phyloP scores from a whole-genome alignment of 257 asterid species.

The Eucommia ulmoides region DNA sequence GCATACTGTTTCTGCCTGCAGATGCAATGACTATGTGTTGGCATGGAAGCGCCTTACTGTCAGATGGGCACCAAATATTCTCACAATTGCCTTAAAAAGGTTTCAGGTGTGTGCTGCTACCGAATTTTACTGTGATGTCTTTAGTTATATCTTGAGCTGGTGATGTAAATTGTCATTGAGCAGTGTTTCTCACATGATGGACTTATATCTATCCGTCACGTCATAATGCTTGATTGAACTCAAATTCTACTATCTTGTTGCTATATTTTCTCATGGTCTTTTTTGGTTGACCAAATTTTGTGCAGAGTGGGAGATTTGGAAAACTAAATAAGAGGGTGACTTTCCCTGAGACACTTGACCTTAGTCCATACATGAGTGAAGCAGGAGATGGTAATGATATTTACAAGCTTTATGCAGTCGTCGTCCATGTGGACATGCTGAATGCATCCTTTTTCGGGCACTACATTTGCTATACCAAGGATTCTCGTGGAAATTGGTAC shows the following conservation, averaged over 20 bases:
- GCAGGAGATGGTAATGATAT: conserved; percentile 46
- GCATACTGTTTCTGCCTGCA: conserved; percentile 25
- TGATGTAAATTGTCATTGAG: too few relatives aligned
- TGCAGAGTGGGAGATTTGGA: conserved; percentile 96
- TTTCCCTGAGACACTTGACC: conserved; percentile 79
- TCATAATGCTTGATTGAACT: not conserved
- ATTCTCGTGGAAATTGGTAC: conserved; percentile 76
- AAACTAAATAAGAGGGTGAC: conserved; percentile 90
- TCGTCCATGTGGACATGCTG: conserved; percentile 94
- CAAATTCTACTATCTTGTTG: not conserved
- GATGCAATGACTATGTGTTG: conserved; percentile 92
- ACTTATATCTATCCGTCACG: not conserved
- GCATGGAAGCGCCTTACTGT: conserved; percentile 96
- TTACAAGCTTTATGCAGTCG: conserved; percentile 91
- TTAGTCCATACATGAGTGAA: conserved; percentile 69
- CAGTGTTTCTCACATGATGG: not conserved
- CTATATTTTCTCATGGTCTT: not conserved
- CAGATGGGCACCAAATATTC: conserved; percentile 77
- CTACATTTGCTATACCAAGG: conserved; percentile 86
- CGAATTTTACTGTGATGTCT: not conserved
- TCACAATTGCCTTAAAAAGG: conserved; percentile 93
- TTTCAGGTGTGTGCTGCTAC: conserved; percentile 58
- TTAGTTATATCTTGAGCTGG: not conserved
- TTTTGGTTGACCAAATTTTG: not conserved
- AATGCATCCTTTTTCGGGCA: conserved; percentile 97